Conservation (phyloP, 306 rosid species). For the Castanea sativa region DNA sequence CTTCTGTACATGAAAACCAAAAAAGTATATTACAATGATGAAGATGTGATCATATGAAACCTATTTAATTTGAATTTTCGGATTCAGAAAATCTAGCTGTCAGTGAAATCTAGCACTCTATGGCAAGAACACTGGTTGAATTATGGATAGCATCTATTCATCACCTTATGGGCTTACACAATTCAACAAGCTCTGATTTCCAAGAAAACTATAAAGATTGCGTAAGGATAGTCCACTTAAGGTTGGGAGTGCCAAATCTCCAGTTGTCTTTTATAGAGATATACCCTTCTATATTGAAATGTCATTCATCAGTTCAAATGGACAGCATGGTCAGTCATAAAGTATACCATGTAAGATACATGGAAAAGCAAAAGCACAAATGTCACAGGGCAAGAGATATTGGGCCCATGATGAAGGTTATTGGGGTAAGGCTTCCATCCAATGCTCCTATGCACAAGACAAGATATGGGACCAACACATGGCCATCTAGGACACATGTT, state of each 20-base stretch:
- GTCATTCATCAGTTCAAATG: background rate
- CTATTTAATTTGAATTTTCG: background rate
- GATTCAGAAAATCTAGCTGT: background rate
- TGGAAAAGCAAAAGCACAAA: background rate
- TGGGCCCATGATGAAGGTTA: background rate
- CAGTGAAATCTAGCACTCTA: too few species aligned
- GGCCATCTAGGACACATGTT: too few species aligned
- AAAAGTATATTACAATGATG: background rate
- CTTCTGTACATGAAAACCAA: slow-evolving; percentile 42
- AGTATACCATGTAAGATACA: background rate
- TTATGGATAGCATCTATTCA: background rate
- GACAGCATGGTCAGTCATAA: background rate
- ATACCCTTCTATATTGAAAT: background rate
- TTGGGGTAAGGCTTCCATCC: background rate
- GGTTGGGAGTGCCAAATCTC: background rate
- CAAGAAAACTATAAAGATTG: background rate
- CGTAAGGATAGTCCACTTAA: background rate
- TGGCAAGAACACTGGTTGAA: background rate
- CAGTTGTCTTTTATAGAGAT: background rate
- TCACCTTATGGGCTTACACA: background rate
- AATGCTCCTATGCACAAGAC: too few species aligned
- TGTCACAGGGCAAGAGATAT: background rate
- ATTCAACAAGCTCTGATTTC: background rate
- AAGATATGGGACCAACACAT: too few species aligned
- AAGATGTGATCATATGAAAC: background rate